Conservation (phyloP, 768 basidiomycete species). For the Saitozyma sp. region DNA sequence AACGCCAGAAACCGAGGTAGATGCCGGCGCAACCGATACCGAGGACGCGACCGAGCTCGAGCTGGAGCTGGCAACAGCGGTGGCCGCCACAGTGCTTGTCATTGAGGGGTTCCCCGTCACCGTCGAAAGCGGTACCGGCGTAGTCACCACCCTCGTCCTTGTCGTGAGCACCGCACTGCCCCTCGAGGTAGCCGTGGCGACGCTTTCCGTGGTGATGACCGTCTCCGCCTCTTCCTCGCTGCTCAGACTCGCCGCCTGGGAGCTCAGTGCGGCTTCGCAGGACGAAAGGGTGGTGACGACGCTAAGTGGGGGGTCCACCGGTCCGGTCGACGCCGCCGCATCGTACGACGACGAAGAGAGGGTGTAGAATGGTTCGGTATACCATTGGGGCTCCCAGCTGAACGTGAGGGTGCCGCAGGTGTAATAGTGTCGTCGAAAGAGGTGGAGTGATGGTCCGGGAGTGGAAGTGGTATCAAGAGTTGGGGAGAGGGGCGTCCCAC, state of each 20-base stretch:
- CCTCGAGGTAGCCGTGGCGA: slow-evolving; percentile 1
- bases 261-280: slow-evolving; percentile 9
- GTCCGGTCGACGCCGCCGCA: slow-evolving; percentile 27
- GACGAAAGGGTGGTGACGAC: slow-evolving; percentile 13
- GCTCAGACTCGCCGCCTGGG: neutral
- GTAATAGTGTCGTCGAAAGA: slow-evolving; percentile 23
- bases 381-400: slow-evolving; percentile 32
- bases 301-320: slow-evolving; percentile 24
- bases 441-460: neutral
- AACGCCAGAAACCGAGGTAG: neutral
- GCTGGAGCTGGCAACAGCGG: neutral
- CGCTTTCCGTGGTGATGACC: neutral
- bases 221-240: neutral
- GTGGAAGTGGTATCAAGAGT: neutral
- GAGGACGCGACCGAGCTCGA: slow-evolving; percentile 5
- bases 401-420: slow-evolving; percentile 23
- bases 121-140: neutral
- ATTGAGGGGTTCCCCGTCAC: neutral
- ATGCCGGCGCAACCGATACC: slow-evolving; percentile 1
- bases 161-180: slow-evolving; percentile 7
- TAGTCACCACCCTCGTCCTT: neutral
- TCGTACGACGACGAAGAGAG: slow-evolving; percentile 24
- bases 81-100: neutral
- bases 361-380: slow-evolving; percentile 31
- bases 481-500: neutral